Evolutionary conservation across 768 basidiomycete genomes (phyloP), one percentile per base, ranked within the genome.

Genomic region (Boletus pseudo-olivaceus): DNA sequence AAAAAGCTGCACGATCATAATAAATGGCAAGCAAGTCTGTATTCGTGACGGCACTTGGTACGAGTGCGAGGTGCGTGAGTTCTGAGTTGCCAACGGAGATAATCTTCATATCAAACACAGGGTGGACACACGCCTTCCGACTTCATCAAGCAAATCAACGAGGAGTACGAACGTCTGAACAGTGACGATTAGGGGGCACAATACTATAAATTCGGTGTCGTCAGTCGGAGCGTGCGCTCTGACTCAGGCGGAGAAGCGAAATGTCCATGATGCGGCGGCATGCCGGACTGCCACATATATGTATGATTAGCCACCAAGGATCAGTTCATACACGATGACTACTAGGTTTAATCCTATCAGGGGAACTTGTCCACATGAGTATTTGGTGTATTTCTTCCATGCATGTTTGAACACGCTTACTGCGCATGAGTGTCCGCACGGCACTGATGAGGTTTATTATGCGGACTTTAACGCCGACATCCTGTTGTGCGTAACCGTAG

Each of bases 351-450:
- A 65, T 34, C 78, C 84, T 67, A 98, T 98, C 41, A 98, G 76
- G 35, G 95, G 95, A 79, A 98, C 95, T 98, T 64, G 60, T 57
- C 45, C 19, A 35, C 40, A 61, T 71, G 64, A 65, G 50, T 52
- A 45, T 29, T 46, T 20, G 57, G 55, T 20, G 41, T 54, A 55
- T 40, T 47, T 49, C 33, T 52, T 56, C 26, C 9, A 43, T 46
- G 56, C 60, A 56, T 52, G 51, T 34, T 49, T 43, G 35, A 62
- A 60, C 53, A 60, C 34, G 84, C 95, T 77, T 70, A 99, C 96
- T 93, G 72, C 96, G 84, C 91, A 98, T 92, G 63, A 99, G 79
- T 43, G 96, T 98, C 73, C 96, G 80, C 56, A 98, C 93, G 35
- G 96, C 96, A 62, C 89, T 84, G 58, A 98, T 97, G 63, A 99